Percentiles rank a stretch among this genome's conserved stretches.
Conservation (phyloP, 2,329 filamentous ascomycete genomes). For the Raffaelea arxii region DNA sequence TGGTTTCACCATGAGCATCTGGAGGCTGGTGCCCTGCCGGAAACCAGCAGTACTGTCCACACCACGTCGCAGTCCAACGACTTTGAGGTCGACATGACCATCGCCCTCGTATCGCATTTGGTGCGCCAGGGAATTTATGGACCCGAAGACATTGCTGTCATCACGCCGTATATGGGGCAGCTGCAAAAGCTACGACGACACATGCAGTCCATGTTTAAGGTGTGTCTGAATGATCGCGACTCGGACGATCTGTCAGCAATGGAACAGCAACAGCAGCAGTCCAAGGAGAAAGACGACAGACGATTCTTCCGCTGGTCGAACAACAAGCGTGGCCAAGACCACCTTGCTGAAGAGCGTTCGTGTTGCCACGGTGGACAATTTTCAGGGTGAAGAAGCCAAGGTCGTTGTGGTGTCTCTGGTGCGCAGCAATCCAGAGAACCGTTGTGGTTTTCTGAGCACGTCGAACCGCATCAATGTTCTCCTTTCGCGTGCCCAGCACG, state of each 20-base stretch:
- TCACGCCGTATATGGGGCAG: constrained; percentile 58
- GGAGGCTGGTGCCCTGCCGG: constrained; percentile 32
- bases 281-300: constrained; percentile 25
- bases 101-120: constrained; percentile 54
- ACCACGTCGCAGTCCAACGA: neutral
- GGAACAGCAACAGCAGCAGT: too few relatives aligned
- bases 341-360: constrained; percentile 30
- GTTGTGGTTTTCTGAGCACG: constrained; percentile 56
- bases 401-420: constrained; percentile 62
- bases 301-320: constrained; percentile 5
- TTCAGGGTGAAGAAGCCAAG: constrained; percentile 68
- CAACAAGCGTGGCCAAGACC: neutral
- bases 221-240: constrained; percentile 57
- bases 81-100: constrained; percentile 55
- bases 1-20: constrained; percentile 50
- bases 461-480: constrained; percentile 62
- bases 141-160: constrained; percentile 54
- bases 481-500: constrained; percentile 55
- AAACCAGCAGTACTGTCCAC: constrained; percentile 17
- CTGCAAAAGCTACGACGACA: constrained; percentile 34
- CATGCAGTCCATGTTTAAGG: constrained; percentile 41
- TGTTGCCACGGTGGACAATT: constrained; percentile 63
- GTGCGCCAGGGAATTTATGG: constrained; percentile 53
- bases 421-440: constrained; percentile 50
- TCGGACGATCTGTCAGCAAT: constrained; percentile 43